Evolutionary conservation across 2,329 filamentous ascomycete species (phyloP), one percentile per base, ranked within the genome.

Genomic region (Paecilomyces fulvus): DNA sequence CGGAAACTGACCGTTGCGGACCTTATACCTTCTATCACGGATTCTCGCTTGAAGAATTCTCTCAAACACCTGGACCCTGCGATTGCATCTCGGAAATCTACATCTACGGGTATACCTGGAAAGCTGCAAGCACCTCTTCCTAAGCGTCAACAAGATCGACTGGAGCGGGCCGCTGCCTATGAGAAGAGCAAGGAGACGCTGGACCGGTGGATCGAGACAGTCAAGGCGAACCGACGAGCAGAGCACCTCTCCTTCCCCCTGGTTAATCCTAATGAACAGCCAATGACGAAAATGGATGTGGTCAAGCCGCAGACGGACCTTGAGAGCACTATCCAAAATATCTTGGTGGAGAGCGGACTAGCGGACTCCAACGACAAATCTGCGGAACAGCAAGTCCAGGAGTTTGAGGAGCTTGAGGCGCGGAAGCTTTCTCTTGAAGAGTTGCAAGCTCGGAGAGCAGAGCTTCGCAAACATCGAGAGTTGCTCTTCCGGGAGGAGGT

Each of bases 191-290:
- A 95, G 66, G 87, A 96, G 72, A 92, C 91, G 0, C 79, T 99
- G 25, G 85, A 89, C 60, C 85, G 90, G 64, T 99, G 94, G 94
- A 87, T 87, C 30, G 92, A 96, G 59, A 97, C 94, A 0, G 91
- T 99, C 66, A 95, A 96, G 75, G 85, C 90, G 30, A 96, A 96
- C 72, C 87, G 94, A 58, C 83, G 90, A 63, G 92, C 92, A 1
- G 94, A 97, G 61, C 90, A 96, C 70, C 78, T 99, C 11, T 80
- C 86, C 20, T 99, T 99, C 67, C 94, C 94, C 4, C 80, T 97
- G 0, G 82, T 87, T 2, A 87, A 90, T 65, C 87, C 86, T 43
- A 83, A 85, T 57, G 84, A 80, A 21, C 80, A 79, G 54, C 70
- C 76, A 55, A 80, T 79, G 28, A 83, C 84, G 20, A 72, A 78